These are phyloP conservation scores for Hyphopichia buzzinii DNA, from an alignment of 1,139 yeast species.

Conservation along the genomic window DNA sequence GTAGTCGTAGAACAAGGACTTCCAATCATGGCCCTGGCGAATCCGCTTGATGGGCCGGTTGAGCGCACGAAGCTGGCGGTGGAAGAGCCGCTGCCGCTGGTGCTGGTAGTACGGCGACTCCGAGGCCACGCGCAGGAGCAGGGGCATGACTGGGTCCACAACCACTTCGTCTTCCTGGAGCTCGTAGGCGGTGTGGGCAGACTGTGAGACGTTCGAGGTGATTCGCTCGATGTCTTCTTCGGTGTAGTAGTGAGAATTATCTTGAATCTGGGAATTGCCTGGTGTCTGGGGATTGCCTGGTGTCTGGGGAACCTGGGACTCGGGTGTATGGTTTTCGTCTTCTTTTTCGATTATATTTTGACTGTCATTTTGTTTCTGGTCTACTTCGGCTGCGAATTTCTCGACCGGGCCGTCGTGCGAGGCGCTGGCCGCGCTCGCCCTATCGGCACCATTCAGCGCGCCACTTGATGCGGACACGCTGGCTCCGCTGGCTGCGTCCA, in stretches of 20 bases:
- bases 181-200: constrained; percentile 4
- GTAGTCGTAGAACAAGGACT: constrained; percentile 36
- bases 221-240: constrained; percentile 17
- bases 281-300: background rate
- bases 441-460: too few relatives aligned
- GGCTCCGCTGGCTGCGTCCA: constrained; percentile 4
- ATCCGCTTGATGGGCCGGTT: background rate
- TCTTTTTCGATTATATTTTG: constrained; percentile 1
- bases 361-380: too few relatives aligned
- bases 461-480: too few relatives aligned
- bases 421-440: constrained; percentile 7
- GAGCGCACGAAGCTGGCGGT: constrained; percentile 19
- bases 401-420: background rate
- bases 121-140: constrained; percentile 35
- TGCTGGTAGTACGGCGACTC: constrained; percentile 30
- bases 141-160: constrained; percentile 40
- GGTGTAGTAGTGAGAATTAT: constrained; percentile 7
- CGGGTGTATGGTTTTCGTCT: background rate
- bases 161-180: constrained; percentile 24
- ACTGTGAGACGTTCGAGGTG: constrained; percentile 17
- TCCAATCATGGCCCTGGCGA: constrained; percentile 8
- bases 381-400: background rate
- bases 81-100: constrained; percentile 14
- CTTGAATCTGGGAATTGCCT: constrained; percentile 1
- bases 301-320: background rate